Conservation (phyloP, 2,329 filamentous ascomycete genomes). For the Chaetomiaceae sp. region DNA sequence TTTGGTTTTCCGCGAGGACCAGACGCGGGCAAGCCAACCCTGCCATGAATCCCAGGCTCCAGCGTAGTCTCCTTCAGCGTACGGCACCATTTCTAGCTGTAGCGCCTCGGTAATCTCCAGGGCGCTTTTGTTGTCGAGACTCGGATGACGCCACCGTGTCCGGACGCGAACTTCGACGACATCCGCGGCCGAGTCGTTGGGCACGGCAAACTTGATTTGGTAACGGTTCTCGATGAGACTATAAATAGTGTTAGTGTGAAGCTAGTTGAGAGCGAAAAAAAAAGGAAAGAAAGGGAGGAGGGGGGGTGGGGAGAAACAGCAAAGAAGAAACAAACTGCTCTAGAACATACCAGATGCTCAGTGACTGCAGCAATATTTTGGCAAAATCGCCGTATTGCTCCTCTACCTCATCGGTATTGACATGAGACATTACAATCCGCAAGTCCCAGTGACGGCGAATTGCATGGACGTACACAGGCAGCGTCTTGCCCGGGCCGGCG, state of each 20-base stretch:
- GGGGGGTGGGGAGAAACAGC: neutral
- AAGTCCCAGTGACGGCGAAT: slow-evolving; percentile 32
- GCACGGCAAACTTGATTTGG: slow-evolving; percentile 11
- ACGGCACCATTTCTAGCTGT: slow-evolving; percentile 12
- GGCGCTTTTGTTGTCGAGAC: slow-evolving; percentile 9
- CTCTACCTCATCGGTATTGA: slow-evolving; percentile 21
- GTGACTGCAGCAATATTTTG: slow-evolving; percentile 23
- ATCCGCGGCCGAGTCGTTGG: neutral
- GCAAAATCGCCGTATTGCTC: slow-evolving; percentile 26
- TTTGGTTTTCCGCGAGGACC: neutral
- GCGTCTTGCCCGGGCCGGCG: neutral
- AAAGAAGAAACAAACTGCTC: neutral
- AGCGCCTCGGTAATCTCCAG: slow-evolving; percentile 26
- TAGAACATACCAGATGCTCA: slow-evolving; percentile 26
- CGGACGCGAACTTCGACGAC: slow-evolving; percentile 18
- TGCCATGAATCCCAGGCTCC: neutral
- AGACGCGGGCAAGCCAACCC: slow-evolving; percentile 6
- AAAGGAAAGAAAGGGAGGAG: no score
- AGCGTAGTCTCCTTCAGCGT: neutral
- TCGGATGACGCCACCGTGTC: slow-evolving; percentile 22
- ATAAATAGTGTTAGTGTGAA: slow-evolving; percentile 1
- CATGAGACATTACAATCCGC: slow-evolving; percentile 25
- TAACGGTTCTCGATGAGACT: neutral
- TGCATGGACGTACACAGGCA: slow-evolving; percentile 27
- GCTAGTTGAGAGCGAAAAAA: no score